Conservation (phyloP, 441 rosid species). For the Erodium chrysanthum region DNA sequence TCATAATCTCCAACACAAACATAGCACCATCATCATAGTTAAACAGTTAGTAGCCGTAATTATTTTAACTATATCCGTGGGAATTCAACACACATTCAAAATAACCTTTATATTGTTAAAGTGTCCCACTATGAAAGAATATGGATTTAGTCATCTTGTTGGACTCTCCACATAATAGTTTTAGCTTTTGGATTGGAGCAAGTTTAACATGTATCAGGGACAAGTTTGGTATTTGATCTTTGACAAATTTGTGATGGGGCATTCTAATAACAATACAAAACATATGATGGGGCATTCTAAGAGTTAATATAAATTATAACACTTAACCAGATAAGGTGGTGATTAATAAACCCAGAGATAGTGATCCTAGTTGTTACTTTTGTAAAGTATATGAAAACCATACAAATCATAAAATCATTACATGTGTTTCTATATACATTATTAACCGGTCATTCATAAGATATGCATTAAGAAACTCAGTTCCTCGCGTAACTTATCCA, state of each 20-base stretch:
- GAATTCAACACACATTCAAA: background rate
- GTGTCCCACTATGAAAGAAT: background rate
- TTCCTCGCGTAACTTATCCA: background rate
- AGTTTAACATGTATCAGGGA: too few relatives aligned
- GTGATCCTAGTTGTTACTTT: background rate
- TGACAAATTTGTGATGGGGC: too few relatives aligned
- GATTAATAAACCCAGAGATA: background rate
- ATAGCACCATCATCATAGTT: background rate
- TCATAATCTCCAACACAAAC: background rate
- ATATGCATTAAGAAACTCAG: background rate
- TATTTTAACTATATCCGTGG: background rate
- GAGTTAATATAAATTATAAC: background rate
- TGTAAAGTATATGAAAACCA: background rate
- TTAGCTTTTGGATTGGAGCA: too few relatives aligned
- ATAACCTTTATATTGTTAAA: background rate
- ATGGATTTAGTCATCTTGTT: too few relatives aligned
- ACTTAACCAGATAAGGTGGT: background rate
- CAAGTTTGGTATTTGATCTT: too few relatives aligned
- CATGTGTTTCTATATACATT: background rate
- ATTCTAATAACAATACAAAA: background rate
- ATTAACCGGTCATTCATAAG: background rate
- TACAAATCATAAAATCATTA: background rate
- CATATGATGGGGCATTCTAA: background rate
- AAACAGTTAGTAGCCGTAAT: background rate
- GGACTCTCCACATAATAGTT: too few relatives aligned